These are phyloP conservation scores for Madurella fahalii DNA, from an alignment of 2,329 filamentous ascomycete species.

Conservation along the genomic window DNA sequence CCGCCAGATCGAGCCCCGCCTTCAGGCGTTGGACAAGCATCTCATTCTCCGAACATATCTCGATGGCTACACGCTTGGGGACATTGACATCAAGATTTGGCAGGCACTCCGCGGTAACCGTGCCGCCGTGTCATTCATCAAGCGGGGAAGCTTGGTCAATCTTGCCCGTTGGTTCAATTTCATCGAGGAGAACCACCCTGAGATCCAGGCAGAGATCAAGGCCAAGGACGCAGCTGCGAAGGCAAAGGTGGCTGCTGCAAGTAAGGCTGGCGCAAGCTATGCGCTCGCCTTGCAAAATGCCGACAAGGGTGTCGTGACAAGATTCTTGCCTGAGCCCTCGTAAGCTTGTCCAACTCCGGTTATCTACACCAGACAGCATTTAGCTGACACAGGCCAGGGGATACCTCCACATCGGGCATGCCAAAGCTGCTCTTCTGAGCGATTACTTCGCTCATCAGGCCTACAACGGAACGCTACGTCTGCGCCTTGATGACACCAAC, in stretches of 20 bases:
- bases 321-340: slow-evolving; percentile 93
- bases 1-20: slow-evolving; percentile 44
- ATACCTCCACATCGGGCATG: slow-evolving; percentile 93
- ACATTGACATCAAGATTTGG: slow-evolving; percentile 80
- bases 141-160: slow-evolving; percentile 72
- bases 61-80: slow-evolving; percentile 71
- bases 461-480: slow-evolving; percentile 83
- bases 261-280: slow-evolving; percentile 79
- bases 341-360: slow-evolving; percentile 38
- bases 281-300: slow-evolving; percentile 82
- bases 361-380: slow-evolving; percentile 14
- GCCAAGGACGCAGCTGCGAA: slow-evolving; percentile 63
- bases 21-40: slow-evolving; percentile 72
- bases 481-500: slow-evolving; percentile 97
- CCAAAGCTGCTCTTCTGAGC: slow-evolving; percentile 69
- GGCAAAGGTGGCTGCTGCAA: slow-evolving; percentile 64
- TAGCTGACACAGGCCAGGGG: slow-evolving; percentile 43
- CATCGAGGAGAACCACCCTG: slow-evolving; percentile 75
- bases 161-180: slow-evolving; percentile 83
- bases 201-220: slow-evolving; percentile 68
- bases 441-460: slow-evolving; percentile 96
- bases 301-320: slow-evolving; percentile 83
- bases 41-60: slow-evolving; percentile 83
- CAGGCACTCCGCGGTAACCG: slow-evolving; percentile 77
- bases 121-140: slow-evolving; percentile 75